A percentile compares a stretch with the other conserved stretches of the same genome.
These are phyloP conservation scores for Diaporthe destruens DNA, from an alignment of 2,329 filamentous ascomycete genomes.

Conservation along the genomic window DNA sequence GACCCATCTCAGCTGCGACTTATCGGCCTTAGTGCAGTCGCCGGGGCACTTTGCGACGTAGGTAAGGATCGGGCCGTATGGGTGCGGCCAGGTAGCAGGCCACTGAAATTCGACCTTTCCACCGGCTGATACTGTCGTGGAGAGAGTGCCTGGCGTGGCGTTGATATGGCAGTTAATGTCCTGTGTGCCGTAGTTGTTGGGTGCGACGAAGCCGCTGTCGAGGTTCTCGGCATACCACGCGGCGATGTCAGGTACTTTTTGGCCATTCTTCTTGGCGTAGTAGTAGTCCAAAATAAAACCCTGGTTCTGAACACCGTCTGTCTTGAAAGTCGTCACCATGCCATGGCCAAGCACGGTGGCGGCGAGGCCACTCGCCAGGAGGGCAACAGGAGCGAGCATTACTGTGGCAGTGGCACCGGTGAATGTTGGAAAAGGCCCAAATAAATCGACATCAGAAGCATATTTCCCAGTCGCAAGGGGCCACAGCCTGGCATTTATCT, in stretches of 20 bases:
- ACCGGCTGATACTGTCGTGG: constrained; percentile 40
- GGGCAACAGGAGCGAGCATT: constrained; percentile 16
- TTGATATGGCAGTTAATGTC: constrained; percentile 42
- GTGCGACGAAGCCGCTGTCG: constrained; percentile 41
- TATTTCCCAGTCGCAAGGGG: fast-evolving
- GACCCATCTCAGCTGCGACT: constrained; percentile 51
- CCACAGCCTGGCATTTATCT: constrained; percentile 9
- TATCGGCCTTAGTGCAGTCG: constrained; percentile 47
- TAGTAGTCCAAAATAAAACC: constrained; percentile 51
- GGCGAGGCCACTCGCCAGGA: constrained; percentile 41
- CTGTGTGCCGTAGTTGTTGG: constrained; percentile 36
- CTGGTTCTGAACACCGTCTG: constrained; percentile 54
- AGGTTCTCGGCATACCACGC: constrained; percentile 50
- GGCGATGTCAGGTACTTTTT: constrained; percentile 44
- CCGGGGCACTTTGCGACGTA: constrained; percentile 47
- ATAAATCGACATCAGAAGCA: background rate
- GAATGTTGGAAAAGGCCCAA: background rate
- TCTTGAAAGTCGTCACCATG: constrained; percentile 62
- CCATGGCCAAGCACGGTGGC: constrained; percentile 53
- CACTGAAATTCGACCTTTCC: constrained; percentile 45
- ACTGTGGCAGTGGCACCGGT: background rate
- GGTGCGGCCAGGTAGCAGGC: constrained; percentile 49
- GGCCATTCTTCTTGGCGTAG: constrained; percentile 49
- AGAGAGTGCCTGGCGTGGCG: constrained; percentile 34
- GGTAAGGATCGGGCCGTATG: constrained; percentile 48